Evolutionary conservation across 441 rosid species (phyloP).

Genomic region (Sinapis alba): DNA sequence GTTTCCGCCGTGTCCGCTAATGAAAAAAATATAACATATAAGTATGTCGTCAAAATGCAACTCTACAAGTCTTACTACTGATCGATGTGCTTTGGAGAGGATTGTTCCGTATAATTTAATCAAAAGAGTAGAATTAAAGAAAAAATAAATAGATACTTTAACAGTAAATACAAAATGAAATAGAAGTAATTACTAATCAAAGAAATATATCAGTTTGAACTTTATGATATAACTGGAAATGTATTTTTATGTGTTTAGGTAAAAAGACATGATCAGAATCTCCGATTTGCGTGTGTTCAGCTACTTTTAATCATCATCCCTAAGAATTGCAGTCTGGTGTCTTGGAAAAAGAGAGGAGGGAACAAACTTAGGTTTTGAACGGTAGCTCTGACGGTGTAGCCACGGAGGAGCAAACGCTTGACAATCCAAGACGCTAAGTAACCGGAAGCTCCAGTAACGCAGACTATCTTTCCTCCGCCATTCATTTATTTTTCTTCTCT

Average conservation of each 20-base stretch:
- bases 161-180: too few species aligned
- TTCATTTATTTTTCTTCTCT: too few species aligned
- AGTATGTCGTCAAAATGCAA: not conserved
- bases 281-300: too few species aligned
- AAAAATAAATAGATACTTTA: too few species aligned
- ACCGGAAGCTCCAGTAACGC: slow-evolving; percentile 76
- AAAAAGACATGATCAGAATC: not conserved
- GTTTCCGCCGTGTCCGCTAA: slow-evolving; percentile 46
- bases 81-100: not conserved
- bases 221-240: too few species aligned
- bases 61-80: not conserved
- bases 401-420: slow-evolving; percentile 57
- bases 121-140: not conserved
- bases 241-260: too few species aligned
- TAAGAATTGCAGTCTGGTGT: not conserved
- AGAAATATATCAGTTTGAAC: too few species aligned
- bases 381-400: slow-evolving; percentile 66
- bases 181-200: too few species aligned
- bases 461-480: slow-evolving; percentile 47
- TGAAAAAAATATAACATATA: not conserved
- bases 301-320: not conserved
- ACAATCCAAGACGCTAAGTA: slow-evolving; percentile 73
- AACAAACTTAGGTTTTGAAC: slow-evolving; percentile 60
- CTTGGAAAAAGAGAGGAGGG: too few species aligned
- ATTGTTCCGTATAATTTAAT: not conserved